Conservation (phyloP, 176 grass and related monocot genomes). For the Chrysopogon serrulatus region DNA sequence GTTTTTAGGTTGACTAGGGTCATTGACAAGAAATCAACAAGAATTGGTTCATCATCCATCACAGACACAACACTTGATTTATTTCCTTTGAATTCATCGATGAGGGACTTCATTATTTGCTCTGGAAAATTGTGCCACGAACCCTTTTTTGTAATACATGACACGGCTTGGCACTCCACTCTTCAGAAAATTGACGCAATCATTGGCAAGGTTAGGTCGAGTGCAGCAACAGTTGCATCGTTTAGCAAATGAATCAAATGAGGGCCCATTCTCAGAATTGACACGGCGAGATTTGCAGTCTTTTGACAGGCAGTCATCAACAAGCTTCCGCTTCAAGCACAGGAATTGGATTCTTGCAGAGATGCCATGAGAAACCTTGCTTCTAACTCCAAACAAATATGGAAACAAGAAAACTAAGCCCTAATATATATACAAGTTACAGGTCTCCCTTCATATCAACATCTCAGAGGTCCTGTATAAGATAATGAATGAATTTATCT, state of each 20-base stretch:
- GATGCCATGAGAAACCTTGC: constrained; percentile 36
- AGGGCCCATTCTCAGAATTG: constrained; percentile 27
- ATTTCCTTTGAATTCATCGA: constrained; percentile 47
- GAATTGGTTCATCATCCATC: constrained; percentile 42
- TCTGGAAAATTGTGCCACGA: constrained; percentile 63
- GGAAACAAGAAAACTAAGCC: constrained; percentile 25
- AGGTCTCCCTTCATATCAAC: constrained; percentile 32
- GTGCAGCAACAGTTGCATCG: constrained; percentile 58
- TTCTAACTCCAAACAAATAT: constrained; percentile 29
- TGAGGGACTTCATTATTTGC: constrained; percentile 41
- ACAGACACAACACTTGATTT: constrained; percentile 52
- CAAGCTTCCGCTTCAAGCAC: constrained; percentile 64
- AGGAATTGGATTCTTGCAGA: constrained; percentile 30
- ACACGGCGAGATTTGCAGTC: constrained; percentile 42
- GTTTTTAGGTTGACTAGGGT: constrained; percentile 54
- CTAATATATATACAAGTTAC: constrained; percentile 54
- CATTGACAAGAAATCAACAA: constrained; percentile 83
- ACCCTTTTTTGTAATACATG: constrained; percentile 53
- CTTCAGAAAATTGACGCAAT: constrained; percentile 66
- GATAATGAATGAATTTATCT: constrained; percentile 24
- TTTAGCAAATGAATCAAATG: constrained; percentile 31
- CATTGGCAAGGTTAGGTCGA: constrained; percentile 60
- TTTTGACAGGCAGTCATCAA: constrained; percentile 49
- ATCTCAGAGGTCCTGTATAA: constrained; percentile 47
- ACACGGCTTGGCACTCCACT: constrained; percentile 47